Conservation (phyloP, 208 protist species). For the Wallacemonas collosoma region DNA sequence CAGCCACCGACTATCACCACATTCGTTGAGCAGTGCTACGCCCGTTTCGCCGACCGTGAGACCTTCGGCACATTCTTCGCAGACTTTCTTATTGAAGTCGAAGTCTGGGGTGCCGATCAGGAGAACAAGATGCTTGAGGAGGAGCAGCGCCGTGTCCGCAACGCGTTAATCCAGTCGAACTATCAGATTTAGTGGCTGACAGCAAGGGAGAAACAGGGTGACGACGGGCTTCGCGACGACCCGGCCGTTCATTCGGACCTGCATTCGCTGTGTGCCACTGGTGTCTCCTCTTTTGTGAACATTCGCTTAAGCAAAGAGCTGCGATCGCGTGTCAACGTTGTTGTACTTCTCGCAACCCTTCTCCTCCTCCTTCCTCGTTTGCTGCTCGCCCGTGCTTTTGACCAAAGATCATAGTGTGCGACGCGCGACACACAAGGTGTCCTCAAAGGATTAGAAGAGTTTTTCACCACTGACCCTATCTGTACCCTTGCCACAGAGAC, state of each 20-base stretch:
- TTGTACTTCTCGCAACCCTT: background rate
- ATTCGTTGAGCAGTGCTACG: slow-evolving; percentile 66
- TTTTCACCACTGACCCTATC: too few species aligned
- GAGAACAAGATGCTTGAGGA: slow-evolving; percentile 77
- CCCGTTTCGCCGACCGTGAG: slow-evolving; percentile 32
- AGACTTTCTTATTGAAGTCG: slow-evolving; percentile 86
- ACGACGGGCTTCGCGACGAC: background rate
- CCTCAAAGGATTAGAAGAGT: too few species aligned
- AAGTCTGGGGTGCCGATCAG: slow-evolving; percentile 87
- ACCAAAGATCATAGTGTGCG: too few species aligned
- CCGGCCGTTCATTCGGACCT: too few species aligned
- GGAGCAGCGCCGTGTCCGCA: slow-evolving; percentile 22
- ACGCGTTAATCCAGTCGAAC: background rate
- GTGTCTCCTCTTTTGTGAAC: too few species aligned
- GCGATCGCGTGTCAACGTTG: too few species aligned
- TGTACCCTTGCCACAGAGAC: too few species aligned
- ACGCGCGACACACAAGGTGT: too few species aligned
- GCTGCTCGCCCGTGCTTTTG: background rate
- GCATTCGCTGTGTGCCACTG: too few species aligned
- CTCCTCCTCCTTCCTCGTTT: background rate
- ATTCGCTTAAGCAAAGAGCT: too few species aligned
- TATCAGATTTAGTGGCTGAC: background rate
- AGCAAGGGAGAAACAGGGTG: slow-evolving; percentile 5
- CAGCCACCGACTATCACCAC: slow-evolving; percentile 38
- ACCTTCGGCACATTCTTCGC: slow-evolving; percentile 59